Evolutionary conservation across 495 filamentous ascomycete species (phyloP), one percentile per base, ranked within the genome.

Genomic region (Penicillium canariense): DNA sequence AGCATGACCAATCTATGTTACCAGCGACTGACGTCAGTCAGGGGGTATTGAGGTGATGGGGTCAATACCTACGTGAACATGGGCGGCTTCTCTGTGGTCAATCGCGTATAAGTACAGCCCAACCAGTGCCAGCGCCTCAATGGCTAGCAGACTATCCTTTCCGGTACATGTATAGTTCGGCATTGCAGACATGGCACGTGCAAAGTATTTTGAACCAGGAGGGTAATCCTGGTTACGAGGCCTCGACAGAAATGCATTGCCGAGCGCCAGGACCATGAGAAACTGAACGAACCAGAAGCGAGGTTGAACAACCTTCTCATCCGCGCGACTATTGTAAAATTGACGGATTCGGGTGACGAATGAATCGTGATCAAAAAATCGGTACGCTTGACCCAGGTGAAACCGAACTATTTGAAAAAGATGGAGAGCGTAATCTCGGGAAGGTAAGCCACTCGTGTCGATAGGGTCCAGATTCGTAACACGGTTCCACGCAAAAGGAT

Each of bases 271-370:
- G 8, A 74, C 63, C 15, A 76, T 39, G 0, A 76, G 61, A 42
- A 68, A 74, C 28, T 72, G 71, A 2, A 72, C 61, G 45, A 69
- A 71, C 71, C 71, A 76, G 12, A 74, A 52, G 7, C 66, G 63
- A 18, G 45, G 48, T 9, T 62, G 55, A 4, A 48, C 56, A 4
- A 54, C 64, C 35, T 65, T 61, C 36, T 58, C 22, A 0, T 52
- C 32, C 22, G 63, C 50, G n/a, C 46, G 31, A 7, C 47, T 55
- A 26, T 50, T 54, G 42, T 76, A 71, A 42, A 70, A 69, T 3
- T 69, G 58, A 31, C 60, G 55, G 12, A 76, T 36, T 28, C 67
- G 53, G 2, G 28, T 35, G 17, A 59, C 49, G 38, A 73, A 73
- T 25, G 58, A 36, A 12, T 65, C 58, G 27, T 76, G 71, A 31